Evolutionary conservation across 805 yeast species (phyloP).

Genomic region (Saturnispora zaruensis): DNA sequence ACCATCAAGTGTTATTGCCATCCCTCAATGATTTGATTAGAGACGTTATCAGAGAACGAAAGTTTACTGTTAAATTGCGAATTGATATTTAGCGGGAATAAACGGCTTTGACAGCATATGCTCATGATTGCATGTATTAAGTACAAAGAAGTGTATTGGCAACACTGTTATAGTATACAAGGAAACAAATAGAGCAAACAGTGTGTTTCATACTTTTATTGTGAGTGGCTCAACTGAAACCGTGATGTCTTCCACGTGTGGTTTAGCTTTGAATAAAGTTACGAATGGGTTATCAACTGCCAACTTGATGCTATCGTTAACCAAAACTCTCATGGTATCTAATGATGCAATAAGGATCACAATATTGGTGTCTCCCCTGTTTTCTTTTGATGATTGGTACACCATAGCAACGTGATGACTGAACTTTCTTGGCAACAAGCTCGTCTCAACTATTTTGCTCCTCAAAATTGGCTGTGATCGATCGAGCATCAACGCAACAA

Average conservation of each 20-base stretch:
- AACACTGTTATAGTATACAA: too few relatives aligned
- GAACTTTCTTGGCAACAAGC: slow-evolving; percentile 30
- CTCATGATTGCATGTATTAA: background rate
- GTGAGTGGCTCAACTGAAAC: background rate
- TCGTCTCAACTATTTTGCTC: slow-evolving; percentile 21
- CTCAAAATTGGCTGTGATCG: slow-evolving; percentile 31
- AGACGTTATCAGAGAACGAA: background rate
- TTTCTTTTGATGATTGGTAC: slow-evolving; percentile 33
- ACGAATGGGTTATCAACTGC: background rate
- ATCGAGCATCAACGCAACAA: slow-evolving; percentile 32
- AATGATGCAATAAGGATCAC: slow-evolving; percentile 27
- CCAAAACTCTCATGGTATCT: slow-evolving; percentile 24
- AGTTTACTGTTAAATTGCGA: background rate
- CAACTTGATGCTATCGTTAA: slow-evolving; percentile 15
- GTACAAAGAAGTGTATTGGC: background rate
- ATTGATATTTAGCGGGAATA: background rate
- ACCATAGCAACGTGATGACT: slow-evolving; percentile 30
- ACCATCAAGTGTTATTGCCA: background rate
- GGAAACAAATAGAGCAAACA: too few relatives aligned
- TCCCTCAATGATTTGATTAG: background rate
- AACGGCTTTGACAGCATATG: background rate
- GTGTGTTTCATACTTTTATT: too few relatives aligned
- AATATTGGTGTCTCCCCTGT: slow-evolving; percentile 30
- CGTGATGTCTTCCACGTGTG: background rate
- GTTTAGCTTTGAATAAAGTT: background rate